phyloP scores from a whole-genome alignment of 129 eudicot species.

The Kitagawia praeruptora region DNA sequence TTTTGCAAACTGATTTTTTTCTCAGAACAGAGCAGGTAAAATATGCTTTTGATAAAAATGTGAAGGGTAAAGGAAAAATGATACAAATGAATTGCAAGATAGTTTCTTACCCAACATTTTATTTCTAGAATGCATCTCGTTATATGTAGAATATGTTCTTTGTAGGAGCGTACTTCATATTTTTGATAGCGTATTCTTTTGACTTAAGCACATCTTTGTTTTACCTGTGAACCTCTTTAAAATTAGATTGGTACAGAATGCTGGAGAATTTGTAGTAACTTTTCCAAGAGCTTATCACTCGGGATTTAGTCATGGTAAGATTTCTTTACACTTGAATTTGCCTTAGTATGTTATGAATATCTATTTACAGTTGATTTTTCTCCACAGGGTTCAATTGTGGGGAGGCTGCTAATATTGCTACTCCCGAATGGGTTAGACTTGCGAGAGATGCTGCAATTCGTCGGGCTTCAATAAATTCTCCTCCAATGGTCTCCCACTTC shows the following conservation, averaged over 20 bases:
- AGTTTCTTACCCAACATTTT: background rate
- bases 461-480: constrained; percentile 84
- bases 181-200: background rate
- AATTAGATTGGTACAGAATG: constrained; percentile 81
- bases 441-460: constrained; percentile 96
- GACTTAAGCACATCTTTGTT: constrained; percentile 5
- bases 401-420: constrained; percentile 97
- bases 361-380: background rate
- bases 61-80: background rate
- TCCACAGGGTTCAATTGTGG: constrained; percentile 76
- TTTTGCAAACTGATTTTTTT: background rate
- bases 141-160: background rate
- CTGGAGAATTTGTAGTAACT: constrained; percentile 92
- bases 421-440: constrained; percentile 92
- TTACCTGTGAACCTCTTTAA: constrained; percentile 4
- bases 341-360: background rate
- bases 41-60: background rate
- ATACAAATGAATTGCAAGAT: background rate
- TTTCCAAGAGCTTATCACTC: constrained; percentile 97
- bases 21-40: background rate
- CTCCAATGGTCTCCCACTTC: constrained; percentile 97
- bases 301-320: constrained; percentile 84
- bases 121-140: background rate
- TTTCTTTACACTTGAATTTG: background rate
- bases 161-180: background rate